These are phyloP conservation scores for Houttuynia cordata DNA, from an alignment of 164 flowering plant species.

Conservation along the genomic window DNA sequence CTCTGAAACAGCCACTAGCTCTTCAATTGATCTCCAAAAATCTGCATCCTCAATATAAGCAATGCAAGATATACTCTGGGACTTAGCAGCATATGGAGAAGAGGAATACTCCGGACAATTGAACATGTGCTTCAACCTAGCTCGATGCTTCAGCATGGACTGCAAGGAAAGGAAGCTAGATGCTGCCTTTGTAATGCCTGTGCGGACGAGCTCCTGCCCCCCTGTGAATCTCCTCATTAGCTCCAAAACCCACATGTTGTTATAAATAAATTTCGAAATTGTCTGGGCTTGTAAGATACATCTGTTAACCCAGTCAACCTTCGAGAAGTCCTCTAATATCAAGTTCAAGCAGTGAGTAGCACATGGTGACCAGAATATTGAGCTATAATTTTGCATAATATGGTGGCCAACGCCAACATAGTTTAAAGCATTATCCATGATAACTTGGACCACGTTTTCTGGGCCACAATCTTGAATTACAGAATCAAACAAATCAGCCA, in stretches of 20 bases:
- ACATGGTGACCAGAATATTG: constrained; percentile 74
- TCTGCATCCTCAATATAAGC: constrained; percentile 60
- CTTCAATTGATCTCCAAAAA: constrained; percentile 83
- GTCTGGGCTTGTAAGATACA: constrained; percentile 73
- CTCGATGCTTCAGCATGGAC: constrained; percentile 52
- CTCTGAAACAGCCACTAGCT: constrained; percentile 80
- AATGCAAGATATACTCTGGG: constrained; percentile 47
- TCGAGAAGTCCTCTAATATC: constrained; percentile 82
- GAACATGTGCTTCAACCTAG: constrained; percentile 67
- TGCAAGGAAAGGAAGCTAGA: constrained; percentile 74
- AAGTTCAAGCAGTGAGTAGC: constrained; percentile 72
- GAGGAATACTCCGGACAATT: constrained; percentile 57
- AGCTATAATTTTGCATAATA: constrained; percentile 56
- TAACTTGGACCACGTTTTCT: constrained; percentile 84
- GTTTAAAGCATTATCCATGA: constrained; percentile 56
- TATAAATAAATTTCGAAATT: constrained; percentile 70
- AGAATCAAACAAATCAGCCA: constrained; percentile 67
- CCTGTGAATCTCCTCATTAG: constrained; percentile 72
- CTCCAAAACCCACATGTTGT: constrained; percentile 53
- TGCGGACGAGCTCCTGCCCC: constrained; percentile 63
- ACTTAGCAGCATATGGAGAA: constrained; percentile 39
- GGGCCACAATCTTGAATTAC: constrained; percentile 82
- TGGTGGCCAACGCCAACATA: constrained; percentile 53
- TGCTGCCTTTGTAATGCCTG: constrained; percentile 59
- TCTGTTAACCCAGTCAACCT: constrained; percentile 76